Evolutionary conservation across 768 basidiomycete genomes (phyloP).

Genomic region (Kwoniella europaea): DNA sequence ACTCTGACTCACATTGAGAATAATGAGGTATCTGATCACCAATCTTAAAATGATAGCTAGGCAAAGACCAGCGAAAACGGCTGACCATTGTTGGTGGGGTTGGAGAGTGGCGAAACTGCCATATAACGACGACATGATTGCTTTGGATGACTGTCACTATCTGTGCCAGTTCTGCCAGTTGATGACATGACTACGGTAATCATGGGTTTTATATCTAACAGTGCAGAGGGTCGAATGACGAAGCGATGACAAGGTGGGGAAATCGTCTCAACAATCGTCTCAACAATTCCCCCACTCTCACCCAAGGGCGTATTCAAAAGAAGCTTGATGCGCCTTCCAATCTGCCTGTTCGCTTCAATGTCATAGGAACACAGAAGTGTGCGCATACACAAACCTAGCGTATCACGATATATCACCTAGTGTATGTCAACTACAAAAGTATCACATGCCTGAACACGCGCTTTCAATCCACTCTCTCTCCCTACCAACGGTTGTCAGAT

Average conservation of each 20-base stretch:
- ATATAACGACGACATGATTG: too few relatives aligned
- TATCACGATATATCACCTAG: not conserved
- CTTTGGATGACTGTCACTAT: not conserved
- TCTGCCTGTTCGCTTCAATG: not conserved
- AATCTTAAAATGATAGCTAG: not conserved
- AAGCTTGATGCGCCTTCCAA: too few relatives aligned
- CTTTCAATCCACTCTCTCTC: constrained; percentile 81
- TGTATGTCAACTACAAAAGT: not conserved
- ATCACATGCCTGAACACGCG: constrained; percentile 70
- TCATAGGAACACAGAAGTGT: not conserved
- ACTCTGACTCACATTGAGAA: not conserved
- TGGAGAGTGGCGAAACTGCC: too few relatives aligned
- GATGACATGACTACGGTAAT: too few relatives aligned
- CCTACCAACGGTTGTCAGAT: constrained; percentile 82
- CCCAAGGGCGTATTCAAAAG: not conserved
- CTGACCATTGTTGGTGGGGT: not conserved
- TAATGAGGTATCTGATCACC: not conserved
- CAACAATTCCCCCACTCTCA: too few relatives aligned
- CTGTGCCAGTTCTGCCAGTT: not conserved
- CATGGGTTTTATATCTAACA: not conserved
- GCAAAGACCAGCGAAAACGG: not conserved
- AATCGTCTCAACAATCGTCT: too few relatives aligned
- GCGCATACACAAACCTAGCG: not conserved
- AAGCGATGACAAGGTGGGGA: not conserved
- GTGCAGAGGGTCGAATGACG: not conserved